These are phyloP conservation scores for Hyaloscypha finlandica DNA, from an alignment of 495 filamentous ascomycete species.

Conservation along the genomic window DNA sequence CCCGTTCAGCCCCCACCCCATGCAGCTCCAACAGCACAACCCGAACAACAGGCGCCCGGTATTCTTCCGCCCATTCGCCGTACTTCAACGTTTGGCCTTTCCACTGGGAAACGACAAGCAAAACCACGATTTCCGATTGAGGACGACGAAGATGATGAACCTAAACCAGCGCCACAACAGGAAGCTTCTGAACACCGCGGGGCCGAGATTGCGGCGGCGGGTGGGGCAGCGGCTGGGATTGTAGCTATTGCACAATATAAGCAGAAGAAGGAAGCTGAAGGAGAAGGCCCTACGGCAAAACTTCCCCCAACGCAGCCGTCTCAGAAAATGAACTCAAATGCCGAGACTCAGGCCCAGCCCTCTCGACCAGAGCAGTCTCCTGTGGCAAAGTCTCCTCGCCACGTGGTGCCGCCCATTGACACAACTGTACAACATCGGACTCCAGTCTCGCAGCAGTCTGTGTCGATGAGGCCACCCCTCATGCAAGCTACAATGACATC, in stretches of 20 bases:
- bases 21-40: not conserved
- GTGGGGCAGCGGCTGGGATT: conserved; percentile 5
- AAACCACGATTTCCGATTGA: conserved; percentile 31
- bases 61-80: conserved; percentile 55
- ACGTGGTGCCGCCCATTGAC: not conserved
- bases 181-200: not conserved
- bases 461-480: not conserved
- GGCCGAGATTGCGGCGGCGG: not conserved
- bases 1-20: not conserved
- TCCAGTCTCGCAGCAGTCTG: not conserved
- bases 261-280: not conserved
- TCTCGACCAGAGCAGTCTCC: not conserved
- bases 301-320: not conserved
- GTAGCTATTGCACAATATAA: not conserved
- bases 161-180: not conserved
- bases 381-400: not conserved
- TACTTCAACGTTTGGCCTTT: conserved; percentile 49
- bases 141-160: conserved; percentile 27
- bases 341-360: not conserved
- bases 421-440: not conserved
- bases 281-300: not conserved
- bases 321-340: not conserved
- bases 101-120: conserved; percentile 28
- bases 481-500: conserved; percentile 1
- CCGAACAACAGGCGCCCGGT: conserved; percentile 24